Evolutionary conservation across 2,329 filamentous ascomycete species (phyloP).

Genomic region (Aspergillus calidoustus): DNA sequence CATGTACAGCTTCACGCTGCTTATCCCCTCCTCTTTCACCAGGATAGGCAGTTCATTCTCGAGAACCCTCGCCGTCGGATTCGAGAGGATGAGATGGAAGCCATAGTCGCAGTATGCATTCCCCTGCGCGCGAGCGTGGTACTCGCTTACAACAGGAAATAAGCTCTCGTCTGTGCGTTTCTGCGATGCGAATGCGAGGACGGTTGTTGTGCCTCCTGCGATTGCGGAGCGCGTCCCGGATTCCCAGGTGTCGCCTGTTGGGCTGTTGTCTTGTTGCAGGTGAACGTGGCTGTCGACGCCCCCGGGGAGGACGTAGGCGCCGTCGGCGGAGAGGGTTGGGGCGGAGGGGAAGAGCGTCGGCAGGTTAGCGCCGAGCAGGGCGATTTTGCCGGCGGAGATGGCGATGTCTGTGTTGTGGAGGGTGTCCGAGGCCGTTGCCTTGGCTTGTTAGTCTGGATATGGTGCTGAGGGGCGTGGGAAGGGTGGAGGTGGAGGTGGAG

Average conservation of each 20-base stretch:
- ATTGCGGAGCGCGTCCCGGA: conserved; percentile 60
- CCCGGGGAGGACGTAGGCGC: conserved; percentile 40
- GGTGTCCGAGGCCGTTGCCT: conserved; percentile 55
- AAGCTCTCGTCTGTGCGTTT: conserved; percentile 52
- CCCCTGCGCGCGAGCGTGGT: conserved; percentile 50
- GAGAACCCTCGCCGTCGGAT: conserved; percentile 23
- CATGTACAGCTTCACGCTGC: conserved; percentile 54
- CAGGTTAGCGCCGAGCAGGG: conserved; percentile 49
- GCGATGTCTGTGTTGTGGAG: conserved; percentile 53
- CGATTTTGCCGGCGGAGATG: conserved; percentile 53
- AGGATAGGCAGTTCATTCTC: conserved; percentile 45
- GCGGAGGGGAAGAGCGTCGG: conserved; percentile 23
- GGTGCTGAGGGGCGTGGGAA: background rate
- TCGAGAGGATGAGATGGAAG: conserved; percentile 51
- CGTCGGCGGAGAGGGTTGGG: conserved; percentile 17
- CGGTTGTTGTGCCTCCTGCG: conserved; percentile 55
- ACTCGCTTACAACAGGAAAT: conserved; percentile 52
- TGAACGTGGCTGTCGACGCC: conserved; percentile 58
- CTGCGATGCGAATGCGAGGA: conserved; percentile 63
- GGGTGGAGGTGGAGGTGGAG: conserved; percentile 33
- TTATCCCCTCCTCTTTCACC: conserved; percentile 43
- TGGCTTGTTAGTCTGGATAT: background rate
- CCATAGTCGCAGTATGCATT: conserved; percentile 62
- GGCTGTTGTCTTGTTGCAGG: conserved; percentile 46
- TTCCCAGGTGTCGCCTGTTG: conserved; percentile 52